These are phyloP conservation scores for Caryopteris hybrid DNA, from an alignment of 305 asterid genomes.

Conservation along the genomic window DNA sequence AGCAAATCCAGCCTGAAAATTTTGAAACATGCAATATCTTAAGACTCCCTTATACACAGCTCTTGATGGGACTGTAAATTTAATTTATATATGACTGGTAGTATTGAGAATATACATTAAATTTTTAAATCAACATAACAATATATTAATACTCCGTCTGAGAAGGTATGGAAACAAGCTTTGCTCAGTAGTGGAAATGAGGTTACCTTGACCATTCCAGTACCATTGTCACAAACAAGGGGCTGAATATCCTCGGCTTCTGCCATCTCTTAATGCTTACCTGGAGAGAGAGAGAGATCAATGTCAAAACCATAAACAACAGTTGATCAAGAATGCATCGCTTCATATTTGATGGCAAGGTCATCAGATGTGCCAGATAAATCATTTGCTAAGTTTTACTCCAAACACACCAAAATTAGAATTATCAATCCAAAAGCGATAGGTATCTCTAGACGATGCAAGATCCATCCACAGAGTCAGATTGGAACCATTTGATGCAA, in stretches of 20 bases:
- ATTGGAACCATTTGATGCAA: neutral
- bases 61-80: neutral
- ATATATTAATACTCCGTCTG: no score
- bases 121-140: neutral
- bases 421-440: neutral
- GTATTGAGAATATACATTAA: neutral
- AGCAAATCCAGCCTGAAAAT: constrained; percentile 79
- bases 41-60: neutral
- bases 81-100: neutral
- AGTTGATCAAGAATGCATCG: neutral
- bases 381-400: neutral
- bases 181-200: neutral
- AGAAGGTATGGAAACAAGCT: no score
- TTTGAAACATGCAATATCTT: neutral
- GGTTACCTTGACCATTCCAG: constrained; percentile 92
- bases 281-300: constrained; percentile 9
- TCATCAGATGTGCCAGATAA: neutral
- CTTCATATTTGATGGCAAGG: neutral
- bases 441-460: neutral
- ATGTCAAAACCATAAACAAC: neutral
- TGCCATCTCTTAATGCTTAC: constrained; percentile 53
- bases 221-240: constrained; percentile 86
- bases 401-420: neutral
- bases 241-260: constrained; percentile 88
- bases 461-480: constrained; percentile 3